These are phyloP conservation scores for Cladorrhinum samala DNA, from an alignment of 495 filamentous ascomycete species.

Conservation along the genomic window DNA sequence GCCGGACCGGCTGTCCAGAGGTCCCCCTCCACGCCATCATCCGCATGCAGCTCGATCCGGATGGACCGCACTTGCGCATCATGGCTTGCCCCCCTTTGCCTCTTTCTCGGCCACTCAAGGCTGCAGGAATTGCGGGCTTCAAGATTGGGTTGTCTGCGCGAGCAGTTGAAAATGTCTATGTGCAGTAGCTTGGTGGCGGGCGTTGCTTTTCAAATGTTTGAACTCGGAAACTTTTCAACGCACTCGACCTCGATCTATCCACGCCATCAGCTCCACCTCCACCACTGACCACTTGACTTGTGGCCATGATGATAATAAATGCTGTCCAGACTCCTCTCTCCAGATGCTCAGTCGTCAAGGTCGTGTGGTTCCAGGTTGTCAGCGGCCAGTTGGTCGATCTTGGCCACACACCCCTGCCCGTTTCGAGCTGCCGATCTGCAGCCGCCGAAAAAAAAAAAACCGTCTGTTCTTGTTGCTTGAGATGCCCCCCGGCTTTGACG, in stretches of 20 bases:
- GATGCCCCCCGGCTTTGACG: slow-evolving; percentile 7
- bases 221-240: too few species aligned
- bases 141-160: background rate
- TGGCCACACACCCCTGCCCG: slow-evolving; percentile 14
- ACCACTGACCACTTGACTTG: background rate
- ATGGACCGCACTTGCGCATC: background rate
- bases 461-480: background rate
- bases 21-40: slow-evolving; percentile 3
- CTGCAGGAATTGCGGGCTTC: background rate
- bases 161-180: background rate
- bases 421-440: slow-evolving; percentile 28
- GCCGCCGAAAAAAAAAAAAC: slow-evolving; percentile 15
- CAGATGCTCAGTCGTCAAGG: background rate
- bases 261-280: background rate
- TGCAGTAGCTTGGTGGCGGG: background rate
- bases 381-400: background rate
- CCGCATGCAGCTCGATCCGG: background rate
- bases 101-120: background rate
- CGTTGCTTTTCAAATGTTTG: too few species aligned
- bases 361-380: too few species aligned
- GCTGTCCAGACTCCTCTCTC: too few species aligned
- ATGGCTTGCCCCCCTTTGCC: background rate
- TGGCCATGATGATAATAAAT: background rate
- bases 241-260: too few species aligned
- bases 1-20: background rate